Percentiles rank a stretch among this genome's conserved stretches.
These are phyloP conservation scores for Quercus ilex DNA, from an alignment of 306 rosid species.

Conservation along the genomic window DNA sequence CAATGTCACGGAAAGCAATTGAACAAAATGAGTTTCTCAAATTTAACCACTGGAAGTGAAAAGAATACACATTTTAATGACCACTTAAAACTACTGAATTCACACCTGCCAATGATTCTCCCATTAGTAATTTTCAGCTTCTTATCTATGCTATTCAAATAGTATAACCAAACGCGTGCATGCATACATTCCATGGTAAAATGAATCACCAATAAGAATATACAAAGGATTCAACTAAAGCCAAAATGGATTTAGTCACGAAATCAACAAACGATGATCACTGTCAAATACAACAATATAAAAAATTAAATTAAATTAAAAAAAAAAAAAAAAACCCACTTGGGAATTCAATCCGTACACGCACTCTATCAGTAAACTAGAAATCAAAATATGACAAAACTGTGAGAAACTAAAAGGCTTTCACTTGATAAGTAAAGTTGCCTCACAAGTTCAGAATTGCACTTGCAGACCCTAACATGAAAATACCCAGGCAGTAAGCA, in stretches of 20 bases:
- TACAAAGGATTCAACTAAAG: background rate
- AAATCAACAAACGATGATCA: background rate
- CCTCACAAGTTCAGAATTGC: constrained; percentile 15
- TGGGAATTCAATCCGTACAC: background rate
- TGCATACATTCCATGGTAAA: background rate
- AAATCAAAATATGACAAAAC: background rate
- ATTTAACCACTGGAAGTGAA: background rate
- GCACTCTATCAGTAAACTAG: background rate
- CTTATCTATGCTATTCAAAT: background rate
- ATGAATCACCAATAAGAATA: background rate
- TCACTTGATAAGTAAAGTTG: constrained; percentile 27
- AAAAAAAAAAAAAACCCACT: background rate
- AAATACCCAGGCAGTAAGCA: background rate
- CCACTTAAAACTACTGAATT: background rate
- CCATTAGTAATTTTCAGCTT: background rate
- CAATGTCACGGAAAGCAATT: background rate
- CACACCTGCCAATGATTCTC: background rate
- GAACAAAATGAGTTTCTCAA: background rate
- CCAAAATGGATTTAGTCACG: background rate
- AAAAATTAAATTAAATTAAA: too few species aligned
- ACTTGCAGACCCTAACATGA: constrained; percentile 11
- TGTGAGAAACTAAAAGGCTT: background rate
- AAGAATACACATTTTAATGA: background rate
- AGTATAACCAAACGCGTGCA: too few species aligned
- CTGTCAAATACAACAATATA: background rate